These are phyloP conservation scores for Lipomyces oligophaga DNA, from an alignment of 805 yeast species.

Conservation along the genomic window DNA sequence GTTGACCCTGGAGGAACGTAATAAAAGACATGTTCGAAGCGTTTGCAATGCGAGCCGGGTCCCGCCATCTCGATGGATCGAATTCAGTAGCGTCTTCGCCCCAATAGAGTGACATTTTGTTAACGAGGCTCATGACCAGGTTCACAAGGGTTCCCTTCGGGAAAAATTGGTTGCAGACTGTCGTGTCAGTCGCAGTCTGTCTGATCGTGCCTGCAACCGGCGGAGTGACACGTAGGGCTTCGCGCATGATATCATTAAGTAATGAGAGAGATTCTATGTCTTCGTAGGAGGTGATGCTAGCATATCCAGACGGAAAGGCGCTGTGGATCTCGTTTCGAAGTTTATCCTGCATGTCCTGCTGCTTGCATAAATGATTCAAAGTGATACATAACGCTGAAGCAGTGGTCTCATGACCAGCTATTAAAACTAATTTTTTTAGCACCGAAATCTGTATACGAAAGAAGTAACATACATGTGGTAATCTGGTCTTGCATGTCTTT, in stretches of 20 bases:
- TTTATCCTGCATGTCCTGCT: constrained; percentile 15
- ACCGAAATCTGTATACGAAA: background rate
- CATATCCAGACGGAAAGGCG: constrained; percentile 16
- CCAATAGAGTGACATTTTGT: constrained; percentile 14
- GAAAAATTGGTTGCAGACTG: constrained; percentile 8
- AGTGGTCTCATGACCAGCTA: constrained; percentile 27
- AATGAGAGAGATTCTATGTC: constrained; percentile 17
- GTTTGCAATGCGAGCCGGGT: constrained; percentile 6
- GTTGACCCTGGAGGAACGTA: constrained; percentile 24
- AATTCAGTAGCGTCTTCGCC: constrained; percentile 25
- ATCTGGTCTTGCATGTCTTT: constrained; percentile 20
- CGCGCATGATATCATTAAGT: constrained; percentile 20
- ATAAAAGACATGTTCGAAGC: constrained; percentile 12
- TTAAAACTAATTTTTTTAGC: background rate
- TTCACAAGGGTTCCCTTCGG: constrained; percentile 18
- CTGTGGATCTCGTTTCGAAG: constrained; percentile 17
- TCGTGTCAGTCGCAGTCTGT: constrained; percentile 11
- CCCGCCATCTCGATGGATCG: constrained; percentile 25
- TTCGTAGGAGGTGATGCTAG: constrained; percentile 7
- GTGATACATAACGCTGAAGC: constrained; percentile 16
- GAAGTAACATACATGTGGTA: constrained; percentile 11
- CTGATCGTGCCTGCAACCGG: constrained; percentile 22
- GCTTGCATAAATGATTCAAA: constrained; percentile 6
- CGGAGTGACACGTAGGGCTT: constrained; percentile 14
- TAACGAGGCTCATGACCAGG: constrained; percentile 7